phyloP scores from a whole-genome alignment of 768 basidiomycete genomes.

The Collybiopsis confluens region DNA sequence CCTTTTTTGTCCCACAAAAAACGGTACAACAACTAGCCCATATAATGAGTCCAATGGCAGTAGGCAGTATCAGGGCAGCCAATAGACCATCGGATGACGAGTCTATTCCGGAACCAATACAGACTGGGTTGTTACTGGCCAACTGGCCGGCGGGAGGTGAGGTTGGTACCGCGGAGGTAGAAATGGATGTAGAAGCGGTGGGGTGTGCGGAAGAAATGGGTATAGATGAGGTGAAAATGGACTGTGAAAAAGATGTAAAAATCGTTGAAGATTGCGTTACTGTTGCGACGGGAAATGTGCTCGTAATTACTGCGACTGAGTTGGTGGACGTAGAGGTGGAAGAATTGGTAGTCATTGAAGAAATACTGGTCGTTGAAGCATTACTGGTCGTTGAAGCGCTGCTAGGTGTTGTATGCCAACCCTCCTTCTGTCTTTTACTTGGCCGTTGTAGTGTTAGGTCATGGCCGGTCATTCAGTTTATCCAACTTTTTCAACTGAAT shows the following conservation, averaged over 20 bases:
- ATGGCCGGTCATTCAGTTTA: not conserved
- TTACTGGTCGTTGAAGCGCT: not conserved
- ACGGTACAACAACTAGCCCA: conserved; percentile 49
- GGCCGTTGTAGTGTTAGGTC: not conserved
- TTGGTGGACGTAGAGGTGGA: conserved; percentile 30
- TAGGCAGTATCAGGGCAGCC: conserved; percentile 53
- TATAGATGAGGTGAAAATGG: conserved; percentile 24
- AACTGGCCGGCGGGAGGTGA: conserved; percentile 12
- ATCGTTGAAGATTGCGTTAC: conserved; percentile 37
- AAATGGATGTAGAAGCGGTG: conserved; percentile 10
- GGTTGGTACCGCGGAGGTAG: conserved; percentile 21
- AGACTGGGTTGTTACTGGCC: conserved; percentile 35
- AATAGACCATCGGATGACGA: conserved; percentile 58
- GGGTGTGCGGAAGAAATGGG: conserved; percentile 13
- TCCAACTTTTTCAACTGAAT: no score
- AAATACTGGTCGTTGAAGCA: conserved; percentile 2
- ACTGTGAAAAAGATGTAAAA: conserved; percentile 35
- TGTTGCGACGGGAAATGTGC: conserved; percentile 36
- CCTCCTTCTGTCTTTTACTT: no score
- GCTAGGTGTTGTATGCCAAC: not conserved
- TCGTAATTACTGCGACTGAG: no score
- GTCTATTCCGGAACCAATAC: conserved; percentile 65
- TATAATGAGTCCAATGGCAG: conserved; percentile 53
- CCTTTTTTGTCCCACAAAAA: not conserved
- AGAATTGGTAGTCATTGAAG: conserved; percentile 21